A percentile compares a stretch with the other conserved stretches of the same genome.
Evolutionary conservation across 805 yeast species (phyloP).

Genomic region (Candida fluviatilis): DNA sequence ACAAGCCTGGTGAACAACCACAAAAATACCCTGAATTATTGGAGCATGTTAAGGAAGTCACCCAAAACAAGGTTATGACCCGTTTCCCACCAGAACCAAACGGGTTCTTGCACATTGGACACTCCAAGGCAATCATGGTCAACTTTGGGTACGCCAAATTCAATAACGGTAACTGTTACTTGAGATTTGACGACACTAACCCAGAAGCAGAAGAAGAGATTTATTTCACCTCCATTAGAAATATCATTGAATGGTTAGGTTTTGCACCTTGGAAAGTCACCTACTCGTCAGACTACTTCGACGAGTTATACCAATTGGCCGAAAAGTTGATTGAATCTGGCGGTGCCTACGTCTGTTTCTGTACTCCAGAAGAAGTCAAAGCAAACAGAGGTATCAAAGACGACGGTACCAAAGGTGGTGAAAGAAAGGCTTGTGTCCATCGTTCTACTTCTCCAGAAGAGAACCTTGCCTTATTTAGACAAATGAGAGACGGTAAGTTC

Average conservation of each 20-base stretch:
- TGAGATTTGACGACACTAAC: slow-evolving; percentile 95
- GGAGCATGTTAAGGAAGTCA: slow-evolving; percentile 73
- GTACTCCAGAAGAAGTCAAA: slow-evolving; percentile 88
- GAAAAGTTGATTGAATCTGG: slow-evolving; percentile 69
- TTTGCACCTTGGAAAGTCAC: slow-evolving; percentile 92
- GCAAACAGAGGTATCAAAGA: slow-evolving; percentile 84
- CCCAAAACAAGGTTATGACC: slow-evolving; percentile 74
- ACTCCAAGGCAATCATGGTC: slow-evolving; percentile 95
- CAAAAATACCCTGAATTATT: slow-evolving; percentile 84
- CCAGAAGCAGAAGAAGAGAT: slow-evolving; percentile 98
- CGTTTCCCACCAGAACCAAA: slow-evolving; percentile 99
- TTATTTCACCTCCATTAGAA: slow-evolving; percentile 77
- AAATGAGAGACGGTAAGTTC: slow-evolving; percentile 87
- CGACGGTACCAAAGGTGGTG: slow-evolving; percentile 94
- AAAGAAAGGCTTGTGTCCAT: slow-evolving; percentile 77
- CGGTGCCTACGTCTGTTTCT: slow-evolving; percentile 88
- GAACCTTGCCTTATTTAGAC: slow-evolving; percentile 75
- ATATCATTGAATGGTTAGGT: slow-evolving; percentile 92
- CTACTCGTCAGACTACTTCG: slow-evolving; percentile 94
- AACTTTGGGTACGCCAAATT: slow-evolving; percentile 95
- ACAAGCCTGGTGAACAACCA: slow-evolving; percentile 92
- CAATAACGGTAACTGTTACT: slow-evolving; percentile 82
- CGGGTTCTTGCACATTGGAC: slow-evolving; percentile 96
- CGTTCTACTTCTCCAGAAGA: slow-evolving; percentile 69
- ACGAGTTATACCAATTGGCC: slow-evolving; percentile 81